Conservation (phyloP, 352 stramenopile species). For the Pythium myriotylum region DNA sequence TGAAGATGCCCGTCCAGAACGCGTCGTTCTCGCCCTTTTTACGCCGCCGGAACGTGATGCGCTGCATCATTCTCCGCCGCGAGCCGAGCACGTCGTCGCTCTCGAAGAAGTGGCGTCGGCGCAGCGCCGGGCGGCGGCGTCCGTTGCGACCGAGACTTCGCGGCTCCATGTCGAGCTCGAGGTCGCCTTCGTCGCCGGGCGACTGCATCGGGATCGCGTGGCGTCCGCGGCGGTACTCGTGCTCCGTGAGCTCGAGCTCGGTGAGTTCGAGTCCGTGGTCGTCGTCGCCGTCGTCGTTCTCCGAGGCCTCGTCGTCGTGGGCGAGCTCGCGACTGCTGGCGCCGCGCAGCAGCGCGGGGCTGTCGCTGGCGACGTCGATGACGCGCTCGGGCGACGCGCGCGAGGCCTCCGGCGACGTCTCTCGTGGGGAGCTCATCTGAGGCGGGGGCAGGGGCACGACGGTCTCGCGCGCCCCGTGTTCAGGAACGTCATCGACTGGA, state of each 20-base stretch:
- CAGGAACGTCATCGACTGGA: slow-evolving; percentile 1
- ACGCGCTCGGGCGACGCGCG: slow-evolving; percentile 15
- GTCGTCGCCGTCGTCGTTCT: slow-evolving; percentile 15
- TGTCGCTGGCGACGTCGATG: slow-evolving; percentile 25
- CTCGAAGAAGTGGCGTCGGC: slow-evolving; percentile 61
- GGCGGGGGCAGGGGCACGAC: neutral
- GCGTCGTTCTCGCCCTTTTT: slow-evolving; percentile 48
- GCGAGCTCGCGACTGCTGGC: neutral
- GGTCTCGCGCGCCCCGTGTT: slow-evolving; percentile 5
- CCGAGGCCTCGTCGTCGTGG: slow-evolving; percentile 11
- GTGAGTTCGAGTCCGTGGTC: slow-evolving; percentile 21
- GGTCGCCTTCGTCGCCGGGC: slow-evolving; percentile 41
- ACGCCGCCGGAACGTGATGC: slow-evolving; percentile 64
- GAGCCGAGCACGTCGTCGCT: slow-evolving; percentile 34
- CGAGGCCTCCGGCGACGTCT: neutral
- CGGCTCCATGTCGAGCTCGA: slow-evolving; percentile 38
- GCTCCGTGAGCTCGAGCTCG: slow-evolving; percentile 34
- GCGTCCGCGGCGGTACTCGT: slow-evolving; percentile 54
- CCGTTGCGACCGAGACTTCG: slow-evolving; percentile 15
- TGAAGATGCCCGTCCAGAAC: slow-evolving; percentile 78
- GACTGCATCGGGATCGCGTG: slow-evolving; percentile 75
- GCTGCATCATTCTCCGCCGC: slow-evolving; percentile 44
- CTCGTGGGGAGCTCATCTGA: slow-evolving; percentile 15
- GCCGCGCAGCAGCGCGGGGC: slow-evolving; percentile 21
- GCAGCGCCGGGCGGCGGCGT: slow-evolving; percentile 31